These are phyloP conservation scores for Vaccinium darrowii DNA, from an alignment of 148 eudicot species.

Conservation along the genomic window DNA sequence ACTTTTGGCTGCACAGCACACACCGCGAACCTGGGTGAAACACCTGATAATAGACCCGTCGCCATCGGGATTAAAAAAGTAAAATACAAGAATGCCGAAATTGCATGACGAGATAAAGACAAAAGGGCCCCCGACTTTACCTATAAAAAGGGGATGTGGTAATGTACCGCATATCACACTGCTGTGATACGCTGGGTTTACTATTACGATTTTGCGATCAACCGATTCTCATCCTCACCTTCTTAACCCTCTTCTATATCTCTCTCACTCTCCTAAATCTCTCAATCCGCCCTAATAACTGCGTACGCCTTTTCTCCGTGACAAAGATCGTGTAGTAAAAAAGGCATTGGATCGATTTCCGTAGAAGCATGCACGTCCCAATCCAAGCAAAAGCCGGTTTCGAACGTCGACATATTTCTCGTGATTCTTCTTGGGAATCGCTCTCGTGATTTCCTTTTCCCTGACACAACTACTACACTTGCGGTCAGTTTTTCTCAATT, in stretches of 20 bases:
- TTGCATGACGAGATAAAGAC: not conserved
- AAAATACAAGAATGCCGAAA: not conserved
- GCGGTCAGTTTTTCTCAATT: not conserved
- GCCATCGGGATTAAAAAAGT: too few species aligned
- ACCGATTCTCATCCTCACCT: too few species aligned
- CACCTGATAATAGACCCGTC: too few species aligned
- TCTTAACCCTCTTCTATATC: too few species aligned
- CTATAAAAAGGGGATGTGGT: not conserved
- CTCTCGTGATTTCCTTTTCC: conserved; percentile 3
- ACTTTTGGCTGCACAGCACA: too few species aligned
- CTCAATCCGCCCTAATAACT: not conserved
- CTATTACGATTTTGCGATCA: not conserved
- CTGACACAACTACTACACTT: not conserved
- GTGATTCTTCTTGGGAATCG: not conserved
- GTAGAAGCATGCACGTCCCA: not conserved
- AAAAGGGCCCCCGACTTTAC: not conserved
- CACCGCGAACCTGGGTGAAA: too few species aligned
- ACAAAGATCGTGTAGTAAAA: not conserved
- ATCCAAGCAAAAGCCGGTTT: not conserved
- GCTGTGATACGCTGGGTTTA: not conserved
- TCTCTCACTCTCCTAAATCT: not conserved
- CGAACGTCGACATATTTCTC: conserved; percentile 2
- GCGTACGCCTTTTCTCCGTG: not conserved
- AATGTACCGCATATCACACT: not conserved
- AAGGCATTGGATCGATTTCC: not conserved